These are phyloP conservation scores for Cyberlindnera maritima DNA, from an alignment of 805 yeast species.

Conservation along the genomic window DNA sequence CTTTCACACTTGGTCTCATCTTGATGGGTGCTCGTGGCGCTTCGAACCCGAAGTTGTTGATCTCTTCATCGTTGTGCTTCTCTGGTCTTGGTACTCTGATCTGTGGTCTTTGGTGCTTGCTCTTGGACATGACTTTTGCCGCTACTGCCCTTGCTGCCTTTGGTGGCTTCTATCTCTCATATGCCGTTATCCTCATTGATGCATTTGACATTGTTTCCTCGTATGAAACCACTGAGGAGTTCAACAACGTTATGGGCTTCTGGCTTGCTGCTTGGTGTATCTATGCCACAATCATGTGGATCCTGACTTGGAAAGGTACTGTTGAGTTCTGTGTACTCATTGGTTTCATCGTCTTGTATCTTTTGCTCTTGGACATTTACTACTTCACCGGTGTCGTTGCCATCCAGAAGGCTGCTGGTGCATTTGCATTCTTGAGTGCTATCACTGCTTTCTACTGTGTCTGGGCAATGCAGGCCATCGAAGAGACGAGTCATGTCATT, in stretches of 20 bases:
- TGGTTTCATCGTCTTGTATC: constrained; percentile 15
- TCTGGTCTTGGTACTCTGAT: constrained; percentile 49
- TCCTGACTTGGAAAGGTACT: constrained; percentile 49
- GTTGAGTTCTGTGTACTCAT: constrained; percentile 39
- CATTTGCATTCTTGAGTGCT: constrained; percentile 42
- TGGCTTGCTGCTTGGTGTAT: constrained; percentile 52
- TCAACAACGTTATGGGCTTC: constrained; percentile 44
- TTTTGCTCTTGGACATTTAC: constrained; percentile 41
- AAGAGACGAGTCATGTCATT: constrained; percentile 9
- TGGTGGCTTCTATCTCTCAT: constrained; percentile 56
- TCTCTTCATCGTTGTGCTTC: constrained; percentile 46
- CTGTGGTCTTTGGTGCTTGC: constrained; percentile 50
- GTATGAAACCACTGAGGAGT: constrained; percentile 37
- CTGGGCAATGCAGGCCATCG: constrained; percentile 41
- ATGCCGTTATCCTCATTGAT: constrained; percentile 43
- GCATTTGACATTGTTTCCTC: constrained; percentile 41
- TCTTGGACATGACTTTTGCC: constrained; percentile 54
- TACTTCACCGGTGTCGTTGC: constrained; percentile 36
- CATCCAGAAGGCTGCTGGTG: constrained; percentile 45
- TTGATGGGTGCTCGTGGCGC: constrained; percentile 48
- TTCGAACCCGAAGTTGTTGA: constrained; percentile 38
- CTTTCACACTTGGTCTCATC: constrained; percentile 46
- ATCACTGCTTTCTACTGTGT: constrained; percentile 45
- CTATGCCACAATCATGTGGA: constrained; percentile 44
- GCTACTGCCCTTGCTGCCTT: constrained; percentile 49